phyloP scores from a whole-genome alignment of 2,329 filamentous ascomycete genomes.

The Penicillium psychrosexuale region DNA sequence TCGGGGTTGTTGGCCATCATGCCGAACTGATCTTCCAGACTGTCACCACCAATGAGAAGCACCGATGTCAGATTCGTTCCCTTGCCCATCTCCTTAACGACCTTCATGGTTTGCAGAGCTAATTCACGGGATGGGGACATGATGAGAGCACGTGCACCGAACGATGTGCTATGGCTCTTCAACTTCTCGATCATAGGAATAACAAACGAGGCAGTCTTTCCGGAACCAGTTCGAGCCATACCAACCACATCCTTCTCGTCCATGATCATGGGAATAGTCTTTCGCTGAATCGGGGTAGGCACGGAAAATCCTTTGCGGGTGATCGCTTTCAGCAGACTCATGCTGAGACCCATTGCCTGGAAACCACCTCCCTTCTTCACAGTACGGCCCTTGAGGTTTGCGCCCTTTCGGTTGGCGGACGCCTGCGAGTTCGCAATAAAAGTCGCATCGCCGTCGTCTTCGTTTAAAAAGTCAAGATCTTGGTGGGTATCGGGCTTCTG shows the following conservation, averaged over 20 bases:
- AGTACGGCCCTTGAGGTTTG: slow-evolving; percentile 76
- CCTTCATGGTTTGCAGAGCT: slow-evolving; percentile 90
- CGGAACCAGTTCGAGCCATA: slow-evolving; percentile 97
- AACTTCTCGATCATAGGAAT: slow-evolving; percentile 97
- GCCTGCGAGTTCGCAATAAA: slow-evolving; percentile 89
- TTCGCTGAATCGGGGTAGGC: slow-evolving; percentile 94
- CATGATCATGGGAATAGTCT: slow-evolving; percentile 88
- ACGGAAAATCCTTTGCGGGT: slow-evolving; percentile 91
- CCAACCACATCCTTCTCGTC: slow-evolving; percentile 94
- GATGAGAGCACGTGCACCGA: slow-evolving; percentile 82
- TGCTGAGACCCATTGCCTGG: slow-evolving; percentile 87
- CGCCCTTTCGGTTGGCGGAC: slow-evolving; percentile 79
- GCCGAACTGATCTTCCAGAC: slow-evolving; percentile 89
- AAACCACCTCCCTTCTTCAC: slow-evolving; percentile 97
- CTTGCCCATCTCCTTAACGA: slow-evolving; percentile 88
- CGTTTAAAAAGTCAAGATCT: slow-evolving; percentile 58
- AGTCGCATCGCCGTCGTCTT: slow-evolving; percentile 65
- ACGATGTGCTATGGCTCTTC: slow-evolving; percentile 78
- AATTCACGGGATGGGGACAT: slow-evolving; percentile 91
- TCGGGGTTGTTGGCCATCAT: slow-evolving; percentile 94
- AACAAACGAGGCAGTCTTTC: slow-evolving; percentile 97
- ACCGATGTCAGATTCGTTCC: slow-evolving; percentile 91
- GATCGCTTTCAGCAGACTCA: slow-evolving; percentile 83
- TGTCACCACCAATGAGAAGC: slow-evolving; percentile 89
- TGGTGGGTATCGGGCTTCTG: slow-evolving; percentile 32